phyloP scores from a whole-genome alignment of 192 early-diverging fungal species.

The Paraglomus occultum region DNA sequence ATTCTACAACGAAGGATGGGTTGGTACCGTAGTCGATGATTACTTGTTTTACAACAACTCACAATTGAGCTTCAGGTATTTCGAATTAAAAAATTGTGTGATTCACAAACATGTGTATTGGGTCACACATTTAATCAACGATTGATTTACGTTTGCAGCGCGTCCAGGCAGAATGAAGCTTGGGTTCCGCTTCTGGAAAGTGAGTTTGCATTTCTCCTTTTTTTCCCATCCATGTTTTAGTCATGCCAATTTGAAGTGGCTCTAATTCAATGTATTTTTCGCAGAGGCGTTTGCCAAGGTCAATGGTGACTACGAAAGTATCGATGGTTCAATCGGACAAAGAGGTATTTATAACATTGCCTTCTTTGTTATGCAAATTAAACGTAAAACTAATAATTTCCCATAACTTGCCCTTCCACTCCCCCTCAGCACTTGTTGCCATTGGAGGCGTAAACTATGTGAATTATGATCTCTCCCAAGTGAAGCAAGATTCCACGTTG shows the following conservation, averaged over 20 bases:
- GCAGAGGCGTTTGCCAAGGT: slow-evolving; percentile 50
- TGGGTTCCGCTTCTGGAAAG: slow-evolving; percentile 53
- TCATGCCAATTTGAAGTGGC: too few relatives aligned
- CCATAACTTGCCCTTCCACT: neutral
- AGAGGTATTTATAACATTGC: slow-evolving; percentile 34
- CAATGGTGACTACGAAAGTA: slow-evolving; percentile 45
- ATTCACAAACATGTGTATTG: too few relatives aligned
- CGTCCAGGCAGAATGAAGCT: slow-evolving; percentile 37
- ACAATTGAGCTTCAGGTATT: slow-evolving; percentile 50
- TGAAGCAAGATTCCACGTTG: too few relatives aligned
- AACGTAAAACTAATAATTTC: neutral
- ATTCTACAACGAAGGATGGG: slow-evolving; percentile 50
- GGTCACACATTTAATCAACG: too few relatives aligned
- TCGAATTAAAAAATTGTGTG: slow-evolving; percentile 5
- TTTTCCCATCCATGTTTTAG: too few relatives aligned
- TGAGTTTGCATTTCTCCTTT: too few relatives aligned
- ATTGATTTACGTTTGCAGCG: too few relatives aligned
- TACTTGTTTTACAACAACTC: slow-evolving; percentile 31
- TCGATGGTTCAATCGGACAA: slow-evolving; percentile 36
- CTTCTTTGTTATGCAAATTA: too few relatives aligned
- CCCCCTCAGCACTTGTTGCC: slow-evolving; percentile 35
- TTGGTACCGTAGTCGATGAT: slow-evolving; percentile 45
- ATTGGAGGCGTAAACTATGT: slow-evolving; percentile 34
- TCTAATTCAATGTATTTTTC: too few relatives aligned
- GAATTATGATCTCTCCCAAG: too few relatives aligned